phyloP scores from a whole-genome alignment of 352 stramenopile species.

The Pythium dissotocum region DNA sequence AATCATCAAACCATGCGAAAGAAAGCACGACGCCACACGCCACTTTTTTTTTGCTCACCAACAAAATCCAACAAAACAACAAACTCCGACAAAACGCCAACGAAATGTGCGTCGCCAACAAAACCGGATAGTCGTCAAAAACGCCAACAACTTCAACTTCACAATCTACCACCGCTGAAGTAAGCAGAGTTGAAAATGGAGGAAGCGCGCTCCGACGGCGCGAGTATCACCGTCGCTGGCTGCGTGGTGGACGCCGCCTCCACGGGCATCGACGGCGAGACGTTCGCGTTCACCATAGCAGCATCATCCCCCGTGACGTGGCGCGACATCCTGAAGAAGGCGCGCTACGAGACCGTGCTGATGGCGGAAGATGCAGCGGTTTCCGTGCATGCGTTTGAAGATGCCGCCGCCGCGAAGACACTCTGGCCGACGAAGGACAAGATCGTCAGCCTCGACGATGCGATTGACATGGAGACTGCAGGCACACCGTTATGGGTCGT shows the following conservation, averaged over 20 bases:
- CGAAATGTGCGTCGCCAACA: background rate
- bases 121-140: background rate
- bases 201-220: background rate
- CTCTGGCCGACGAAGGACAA: background rate
- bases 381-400: background rate
- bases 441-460: background rate
- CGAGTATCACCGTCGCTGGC: background rate
- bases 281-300: background rate
- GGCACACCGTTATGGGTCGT: background rate
- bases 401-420: background rate
- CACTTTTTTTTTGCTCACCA: background rate
- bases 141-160: slow-evolving; percentile 1
- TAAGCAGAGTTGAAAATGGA: background rate
- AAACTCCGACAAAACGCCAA: slow-evolving; percentile 2
- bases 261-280: background rate
- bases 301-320: background rate
- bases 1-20: too few relatives aligned
- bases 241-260: background rate
- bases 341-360: background rate
- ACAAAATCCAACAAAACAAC: background rate
- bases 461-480: background rate
- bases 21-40: too few relatives aligned
- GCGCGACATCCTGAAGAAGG: background rate
- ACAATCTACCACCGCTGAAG: background rate
- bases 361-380: background rate